Conservation (phyloP, 352 stramenopile species). For the Phytophthora brassicae region DNA sequence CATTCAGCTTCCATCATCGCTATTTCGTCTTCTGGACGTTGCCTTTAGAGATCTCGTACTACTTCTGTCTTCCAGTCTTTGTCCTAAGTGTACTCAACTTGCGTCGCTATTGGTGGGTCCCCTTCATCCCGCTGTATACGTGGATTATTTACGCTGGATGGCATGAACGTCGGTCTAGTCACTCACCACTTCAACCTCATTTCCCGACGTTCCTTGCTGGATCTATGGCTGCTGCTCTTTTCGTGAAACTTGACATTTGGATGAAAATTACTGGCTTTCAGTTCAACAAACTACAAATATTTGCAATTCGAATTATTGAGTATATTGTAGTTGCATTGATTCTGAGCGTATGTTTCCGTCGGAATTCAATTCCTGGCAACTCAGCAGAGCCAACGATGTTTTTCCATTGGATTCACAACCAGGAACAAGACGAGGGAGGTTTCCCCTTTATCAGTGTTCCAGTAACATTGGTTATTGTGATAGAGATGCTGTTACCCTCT, state of each 20-base stretch:
- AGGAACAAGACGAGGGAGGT: constrained; percentile 17
- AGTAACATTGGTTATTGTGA: constrained; percentile 39
- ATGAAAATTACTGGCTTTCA: constrained; percentile 27
- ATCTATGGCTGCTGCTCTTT: constrained; percentile 43
- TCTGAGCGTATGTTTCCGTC: constrained; percentile 34
- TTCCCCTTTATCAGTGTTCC: constrained; percentile 40
- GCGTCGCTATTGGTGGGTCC: constrained; percentile 39
- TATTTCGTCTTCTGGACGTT: constrained; percentile 62
- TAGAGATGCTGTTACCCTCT: constrained; percentile 43
- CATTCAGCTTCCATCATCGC: constrained; percentile 35
- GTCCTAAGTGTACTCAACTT: constrained; percentile 27
- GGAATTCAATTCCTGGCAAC: constrained; percentile 10
- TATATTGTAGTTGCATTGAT: constrained; percentile 22
- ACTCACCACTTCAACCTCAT: constrained; percentile 32
- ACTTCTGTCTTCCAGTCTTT: constrained; percentile 48
- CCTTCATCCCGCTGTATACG: constrained; percentile 27
- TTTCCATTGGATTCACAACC: constrained; percentile 38
- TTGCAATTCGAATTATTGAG: constrained; percentile 29
- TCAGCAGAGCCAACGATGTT: constrained; percentile 31
- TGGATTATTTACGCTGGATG: constrained; percentile 33
- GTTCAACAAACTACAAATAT: constrained; percentile 18
- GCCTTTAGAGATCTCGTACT: constrained; percentile 52
- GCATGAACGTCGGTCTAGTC: constrained; percentile 26
- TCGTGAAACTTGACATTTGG: constrained; percentile 25
- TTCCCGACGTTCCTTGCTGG: constrained; percentile 45